Conservation (phyloP, 495 filamentous ascomycete genomes). For the Xylaria grammica region DNA sequence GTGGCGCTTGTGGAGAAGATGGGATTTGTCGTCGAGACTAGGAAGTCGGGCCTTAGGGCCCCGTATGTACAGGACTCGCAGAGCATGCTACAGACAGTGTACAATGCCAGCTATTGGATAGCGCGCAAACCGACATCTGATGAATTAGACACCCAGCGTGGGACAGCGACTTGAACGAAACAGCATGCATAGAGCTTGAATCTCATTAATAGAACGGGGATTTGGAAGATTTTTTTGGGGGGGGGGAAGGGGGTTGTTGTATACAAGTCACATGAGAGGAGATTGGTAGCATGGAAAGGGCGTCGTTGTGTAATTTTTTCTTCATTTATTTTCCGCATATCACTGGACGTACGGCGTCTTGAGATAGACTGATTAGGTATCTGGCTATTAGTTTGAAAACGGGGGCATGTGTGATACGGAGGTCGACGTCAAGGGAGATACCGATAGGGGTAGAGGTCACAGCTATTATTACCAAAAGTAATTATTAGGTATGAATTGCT, state of each 20-base stretch:
- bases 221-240: neutral
- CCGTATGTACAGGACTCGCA: slow-evolving; percentile 85
- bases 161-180: neutral
- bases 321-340: slow-evolving; percentile 17
- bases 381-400: neutral
- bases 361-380: neutral
- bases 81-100: slow-evolving; percentile 85
- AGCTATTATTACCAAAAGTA: neutral
- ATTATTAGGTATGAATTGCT: neutral
- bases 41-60: slow-evolving; percentile 57
- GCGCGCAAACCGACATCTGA: slow-evolving; percentile 65
- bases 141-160: neutral
- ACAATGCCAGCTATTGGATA: slow-evolving; percentile 80
- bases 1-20: slow-evolving; percentile 72
- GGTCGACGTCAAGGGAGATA: neutral
- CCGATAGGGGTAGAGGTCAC: neutral
- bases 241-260: neutral
- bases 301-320: slow-evolving; percentile 1
- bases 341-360: slow-evolving; percentile 6
- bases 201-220: neutral
- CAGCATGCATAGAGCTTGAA: neutral
- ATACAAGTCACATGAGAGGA: neutral
- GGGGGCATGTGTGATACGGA: neutral
- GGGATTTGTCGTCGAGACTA: slow-evolving; percentile 75
- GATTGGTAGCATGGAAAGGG: neutral